Conservation (phyloP, 441 rosid genomes). For the Eutrema salsugineum region DNA sequence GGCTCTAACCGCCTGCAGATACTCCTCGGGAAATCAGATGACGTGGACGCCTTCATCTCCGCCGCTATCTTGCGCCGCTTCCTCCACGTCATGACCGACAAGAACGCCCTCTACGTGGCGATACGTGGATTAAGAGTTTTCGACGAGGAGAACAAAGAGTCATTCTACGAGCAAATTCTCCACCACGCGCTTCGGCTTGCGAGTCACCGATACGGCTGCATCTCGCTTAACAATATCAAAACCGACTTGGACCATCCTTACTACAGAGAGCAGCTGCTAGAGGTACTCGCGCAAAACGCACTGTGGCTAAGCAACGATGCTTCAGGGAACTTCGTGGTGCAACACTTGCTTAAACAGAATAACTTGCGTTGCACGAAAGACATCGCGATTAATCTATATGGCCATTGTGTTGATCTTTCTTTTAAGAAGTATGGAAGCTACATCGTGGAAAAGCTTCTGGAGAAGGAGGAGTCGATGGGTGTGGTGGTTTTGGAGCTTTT, state of each 20-base stretch:
- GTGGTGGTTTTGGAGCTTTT: slow-evolving; percentile 3
- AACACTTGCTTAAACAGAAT: background rate
- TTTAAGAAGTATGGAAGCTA: background rate
- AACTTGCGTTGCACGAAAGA: background rate
- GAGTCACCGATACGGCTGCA: slow-evolving; percentile 5
- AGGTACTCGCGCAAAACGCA: background rate
- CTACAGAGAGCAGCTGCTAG: background rate
- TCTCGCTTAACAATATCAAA: background rate
- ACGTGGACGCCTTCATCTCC: background rate
- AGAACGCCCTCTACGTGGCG: background rate
- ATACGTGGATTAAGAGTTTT: background rate
- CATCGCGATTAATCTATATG: background rate
- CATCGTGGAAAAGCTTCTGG: slow-evolving; percentile 5
- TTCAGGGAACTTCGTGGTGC: background rate
- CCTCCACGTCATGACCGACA: background rate
- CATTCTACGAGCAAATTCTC: background rate
- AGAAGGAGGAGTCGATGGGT: background rate
- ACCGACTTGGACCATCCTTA: background rate
- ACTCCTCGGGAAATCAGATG: background rate
- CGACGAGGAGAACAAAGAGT: background rate
- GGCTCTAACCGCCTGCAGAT: background rate
- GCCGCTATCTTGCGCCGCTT: background rate
- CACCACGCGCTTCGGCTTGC: background rate
- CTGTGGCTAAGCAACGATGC: background rate
- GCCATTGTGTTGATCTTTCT: background rate